Evolutionary conservation across 768 basidiomycete genomes (phyloP).

Genomic region (Galerina sulciceps): DNA sequence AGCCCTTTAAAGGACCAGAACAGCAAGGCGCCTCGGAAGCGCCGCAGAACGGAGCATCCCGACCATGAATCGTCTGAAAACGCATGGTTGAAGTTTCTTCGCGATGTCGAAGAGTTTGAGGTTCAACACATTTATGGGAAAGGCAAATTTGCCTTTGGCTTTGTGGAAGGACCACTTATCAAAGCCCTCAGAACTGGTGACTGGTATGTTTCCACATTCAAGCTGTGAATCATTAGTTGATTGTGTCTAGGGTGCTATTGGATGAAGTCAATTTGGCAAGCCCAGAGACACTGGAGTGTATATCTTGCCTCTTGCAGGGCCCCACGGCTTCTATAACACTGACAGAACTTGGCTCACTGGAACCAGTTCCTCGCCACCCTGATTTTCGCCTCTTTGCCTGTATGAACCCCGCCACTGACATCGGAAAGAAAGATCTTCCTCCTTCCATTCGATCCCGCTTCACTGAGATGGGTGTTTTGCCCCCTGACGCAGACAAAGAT

Average conservation of each 20-base stretch:
- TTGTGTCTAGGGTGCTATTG: slow-evolving; percentile 74
- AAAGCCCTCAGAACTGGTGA: slow-evolving; percentile 87
- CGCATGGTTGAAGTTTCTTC: slow-evolving; percentile 71
- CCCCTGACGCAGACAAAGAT: slow-evolving; percentile 91
- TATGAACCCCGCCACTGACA: slow-evolving; percentile 99
- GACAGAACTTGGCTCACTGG: slow-evolving; percentile 90
- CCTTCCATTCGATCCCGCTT: slow-evolving; percentile 89
- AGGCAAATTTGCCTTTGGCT: slow-evolving; percentile 91
- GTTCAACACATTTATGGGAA: slow-evolving; percentile 86
- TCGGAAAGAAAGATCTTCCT: slow-evolving; percentile 97
- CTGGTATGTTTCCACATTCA: slow-evolving; percentile 61
- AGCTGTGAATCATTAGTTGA: slow-evolving; percentile 1
- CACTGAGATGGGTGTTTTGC: slow-evolving; percentile 94
- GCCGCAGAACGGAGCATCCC: slow-evolving; percentile 60
- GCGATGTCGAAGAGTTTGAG: slow-evolving; percentile 79
- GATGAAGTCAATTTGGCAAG: slow-evolving; percentile 97
- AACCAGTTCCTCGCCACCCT: slow-evolving; percentile 88
- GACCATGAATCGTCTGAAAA: slow-evolving; percentile 47
- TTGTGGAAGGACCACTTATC: slow-evolving; percentile 95
- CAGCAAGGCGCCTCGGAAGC: slow-evolving; percentile 63
- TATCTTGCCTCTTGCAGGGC: slow-evolving; percentile 86
- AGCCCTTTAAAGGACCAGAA: slow-evolving; percentile 14
- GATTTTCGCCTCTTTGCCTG: slow-evolving; percentile 97
- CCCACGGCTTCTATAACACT: slow-evolving; percentile 88
- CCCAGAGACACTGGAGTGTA: slow-evolving; percentile 91